Evolutionary conservation across 306 rosid genomes (phyloP), one percentile per base, ranked within the genome.

Genomic region (Cajanus cajan): DNA sequence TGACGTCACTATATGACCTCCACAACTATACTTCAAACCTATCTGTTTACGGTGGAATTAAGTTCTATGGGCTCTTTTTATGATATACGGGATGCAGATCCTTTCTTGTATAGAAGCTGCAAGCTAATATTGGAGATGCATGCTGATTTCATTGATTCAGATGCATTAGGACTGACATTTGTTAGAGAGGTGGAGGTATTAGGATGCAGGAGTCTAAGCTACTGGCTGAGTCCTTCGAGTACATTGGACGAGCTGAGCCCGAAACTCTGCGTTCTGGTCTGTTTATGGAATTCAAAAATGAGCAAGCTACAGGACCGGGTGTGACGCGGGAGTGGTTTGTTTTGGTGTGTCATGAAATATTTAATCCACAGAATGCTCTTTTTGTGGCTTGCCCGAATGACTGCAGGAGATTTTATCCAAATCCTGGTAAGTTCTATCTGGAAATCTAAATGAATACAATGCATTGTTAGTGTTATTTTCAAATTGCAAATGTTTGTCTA

Each of bases 251-350:
- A 11, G 91, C 96, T 2, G 86, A 77, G 8, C 85, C 90, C 2
- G 81, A 80, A 39, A 64, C 88, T 68, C 79, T 94, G 41, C 90
- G 69, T 33, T 86, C 72, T 57, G 96, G 90, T 74, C 78, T 94
- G 21, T 91, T 84, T 66, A 75, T 94, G 88, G 88, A 87, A 72
- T 94, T 94, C 86, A 91, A 87, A 82, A 86, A 89, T 51, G 98
- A 94, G 91, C 90, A 89, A 74, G 98, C 97, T 74, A 88, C 94
- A 40, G 97, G 98, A 74, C 96, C 91, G 1, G 98, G 98, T 82
- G 98, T 94, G 33, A 72, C 90, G 81, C 77, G 92, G 82, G 98
- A 94, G 82, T 94, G 98, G 98, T 89, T 91, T 68, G 28, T 90
- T 76, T 82, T 94, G 91, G 96, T 91, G 48, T 90, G 94, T 83